Conservation (phyloP, 345 rosid genomes). For the Salix koriyanagi region DNA sequence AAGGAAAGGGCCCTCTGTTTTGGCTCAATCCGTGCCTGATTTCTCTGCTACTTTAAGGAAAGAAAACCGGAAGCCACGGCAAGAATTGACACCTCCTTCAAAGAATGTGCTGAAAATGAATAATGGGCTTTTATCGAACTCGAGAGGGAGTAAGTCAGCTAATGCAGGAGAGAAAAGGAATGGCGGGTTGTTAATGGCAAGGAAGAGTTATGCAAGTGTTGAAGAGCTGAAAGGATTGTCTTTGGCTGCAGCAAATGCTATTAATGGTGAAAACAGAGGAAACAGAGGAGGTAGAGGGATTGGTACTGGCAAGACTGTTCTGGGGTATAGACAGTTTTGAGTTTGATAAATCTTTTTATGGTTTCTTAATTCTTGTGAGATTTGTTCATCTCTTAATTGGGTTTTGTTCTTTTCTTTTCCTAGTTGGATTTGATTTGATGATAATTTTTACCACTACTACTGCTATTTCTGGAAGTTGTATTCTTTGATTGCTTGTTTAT, state of each 20-base stretch:
- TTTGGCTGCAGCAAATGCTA: conserved; percentile 46
- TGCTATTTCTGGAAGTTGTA: background rate
- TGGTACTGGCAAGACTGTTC: conserved; percentile 31
- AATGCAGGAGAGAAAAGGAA: conserved; percentile 55
- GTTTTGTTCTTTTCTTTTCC: background rate
- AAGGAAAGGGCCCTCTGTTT: conserved; percentile 36
- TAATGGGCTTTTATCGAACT: conserved; percentile 35
- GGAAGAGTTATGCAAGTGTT: conserved; percentile 67
- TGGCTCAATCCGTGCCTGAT: conserved; percentile 82
- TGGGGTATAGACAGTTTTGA: conserved; percentile 47
- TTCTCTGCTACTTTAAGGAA: conserved; percentile 63
- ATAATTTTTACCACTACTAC: background rate
- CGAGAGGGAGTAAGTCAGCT: conserved; percentile 70
- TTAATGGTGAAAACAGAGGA: conserved; percentile 42
- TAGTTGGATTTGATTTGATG: background rate
- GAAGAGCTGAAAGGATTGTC: conserved; percentile 64
- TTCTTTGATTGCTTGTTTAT: conserved; percentile 1
- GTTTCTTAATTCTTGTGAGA: background rate
- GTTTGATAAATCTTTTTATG: background rate
- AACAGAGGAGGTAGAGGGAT: conserved; percentile 27
- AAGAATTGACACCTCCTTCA: conserved; percentile 51
- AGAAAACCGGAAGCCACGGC: conserved; percentile 64
- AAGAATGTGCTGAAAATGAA: conserved; percentile 37
- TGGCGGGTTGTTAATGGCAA: conserved; percentile 36
- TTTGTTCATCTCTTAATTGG: background rate